These are phyloP conservation scores for Bassia scoparia DNA, from an alignment of 148 eudicot species.

Conservation along the genomic window DNA sequence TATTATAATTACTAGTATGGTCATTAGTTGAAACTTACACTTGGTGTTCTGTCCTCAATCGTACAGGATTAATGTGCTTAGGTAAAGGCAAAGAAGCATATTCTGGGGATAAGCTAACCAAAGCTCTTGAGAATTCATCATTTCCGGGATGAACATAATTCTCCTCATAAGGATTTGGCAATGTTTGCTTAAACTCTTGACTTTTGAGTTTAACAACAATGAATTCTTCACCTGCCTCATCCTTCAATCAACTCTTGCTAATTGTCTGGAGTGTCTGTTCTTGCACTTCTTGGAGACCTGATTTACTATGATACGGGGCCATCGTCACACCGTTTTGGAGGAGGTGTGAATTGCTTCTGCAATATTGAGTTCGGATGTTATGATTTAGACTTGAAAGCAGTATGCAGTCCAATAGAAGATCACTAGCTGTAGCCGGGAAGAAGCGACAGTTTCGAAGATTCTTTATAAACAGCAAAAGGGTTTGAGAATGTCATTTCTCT, in stretches of 20 bases:
- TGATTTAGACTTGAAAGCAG: not conserved
- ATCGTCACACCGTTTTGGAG: constrained; percentile 7
- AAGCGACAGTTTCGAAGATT: no score
- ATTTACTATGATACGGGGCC: constrained; percentile 39
- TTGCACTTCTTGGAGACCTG: constrained; percentile 42
- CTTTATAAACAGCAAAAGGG: no score
- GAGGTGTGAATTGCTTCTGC: not conserved
- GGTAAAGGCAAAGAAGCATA: constrained; percentile 21
- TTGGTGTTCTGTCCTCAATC: constrained; percentile 37
- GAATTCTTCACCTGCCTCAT: constrained; percentile 24
- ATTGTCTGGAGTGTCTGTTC: constrained; percentile 29
- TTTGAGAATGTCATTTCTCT: not conserved
- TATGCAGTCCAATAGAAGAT: not conserved
- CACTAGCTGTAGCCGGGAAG: not conserved
- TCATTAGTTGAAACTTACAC: constrained; percentile 28
- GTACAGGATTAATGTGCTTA: constrained; percentile 8
- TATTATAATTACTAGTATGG: no score
- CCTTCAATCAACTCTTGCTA: constrained; percentile 40
- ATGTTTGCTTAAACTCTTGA: constrained; percentile 6
- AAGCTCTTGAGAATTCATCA: constrained; percentile 18
- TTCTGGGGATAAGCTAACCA: constrained; percentile 13
- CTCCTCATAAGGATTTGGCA: not conserved
- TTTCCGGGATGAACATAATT: not conserved
- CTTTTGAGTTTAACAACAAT: constrained; percentile 24
- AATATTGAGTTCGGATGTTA: constrained; percentile 1